Base-by-base conservation (phyloP, 108 stramenopile genomes). In the Cafeteria roenbergensis region DNA sequence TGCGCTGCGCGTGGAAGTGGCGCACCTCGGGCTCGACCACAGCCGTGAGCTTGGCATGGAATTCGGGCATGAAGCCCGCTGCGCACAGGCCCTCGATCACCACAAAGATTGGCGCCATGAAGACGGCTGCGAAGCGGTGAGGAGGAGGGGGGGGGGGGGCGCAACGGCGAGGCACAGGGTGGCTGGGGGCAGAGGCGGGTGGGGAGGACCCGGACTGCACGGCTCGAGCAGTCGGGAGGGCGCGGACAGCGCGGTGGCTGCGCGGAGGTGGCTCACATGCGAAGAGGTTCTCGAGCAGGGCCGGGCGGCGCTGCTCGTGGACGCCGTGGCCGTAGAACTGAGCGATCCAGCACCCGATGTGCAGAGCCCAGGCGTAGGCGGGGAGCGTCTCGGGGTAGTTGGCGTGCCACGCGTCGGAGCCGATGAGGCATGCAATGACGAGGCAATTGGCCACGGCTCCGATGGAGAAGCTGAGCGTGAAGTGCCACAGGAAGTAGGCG, bases 71-170 rank as follows among this genome's bases (percentile, higher is more conserved):
- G 27, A 57, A 66, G 4, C 65, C 65, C 20, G 25, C n/a, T 53
- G 28, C 12, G 4, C n/a, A 24, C 21, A 48, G 29, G 25, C 32
- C 52, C 27, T 66, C 65, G 24, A 66, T 51, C 8, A 66, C 34
- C 12, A 66, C 65, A 56, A 66, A 66, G 25, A 66, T 31, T 1
- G 65, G 65, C 20, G 65, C 65, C 65, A 66, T 66, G 36, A 66
- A 30, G 1, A 66, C 12, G 17, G 63, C 63, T n/a, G n/a, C n/a
- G n/a, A n/a, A n/a, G n/a, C n/a, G n/a, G n/a, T n/a, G n/a, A n/a
- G n/a, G n/a, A n/a, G n/a, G n/a, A n/a, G n/a, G n/a, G n/a, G n/a
- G n/a, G n/a, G n/a, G n/a, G n/a, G n/a, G n/a, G n/a, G n/a, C n/a
- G n/a, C n/a, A n/a, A n/a, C n/a, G n/a, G n/a, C n/a, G n/a, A n/a